A percentile compares a stretch with the other conserved stretches of the same genome.
phyloP scores from a whole-genome alignment of 352 stramenopile genomes.

The Pythium folliculosum region DNA sequence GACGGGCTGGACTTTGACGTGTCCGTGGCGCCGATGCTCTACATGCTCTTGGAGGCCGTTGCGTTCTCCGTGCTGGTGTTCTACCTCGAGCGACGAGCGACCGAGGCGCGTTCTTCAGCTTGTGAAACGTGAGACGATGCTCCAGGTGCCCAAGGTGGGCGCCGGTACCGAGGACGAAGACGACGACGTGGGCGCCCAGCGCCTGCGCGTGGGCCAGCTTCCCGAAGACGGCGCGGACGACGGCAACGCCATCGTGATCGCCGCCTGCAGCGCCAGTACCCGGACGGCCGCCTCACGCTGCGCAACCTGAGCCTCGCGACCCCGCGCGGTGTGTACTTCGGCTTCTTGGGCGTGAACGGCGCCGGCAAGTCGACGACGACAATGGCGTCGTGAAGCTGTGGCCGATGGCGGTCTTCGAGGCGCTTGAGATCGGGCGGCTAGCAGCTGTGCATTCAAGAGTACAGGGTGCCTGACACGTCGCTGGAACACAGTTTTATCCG shows the following conservation, averaged over 20 bases:
- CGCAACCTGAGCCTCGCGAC: conserved; percentile 79
- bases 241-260: conserved; percentile 45
- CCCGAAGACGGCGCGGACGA: neutral
- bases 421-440: no score
- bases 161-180: conserved; percentile 18
- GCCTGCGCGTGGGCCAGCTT: conserved; percentile 15
- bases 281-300: conserved; percentile 33
- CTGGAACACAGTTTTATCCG: no score
- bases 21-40: conserved; percentile 45
- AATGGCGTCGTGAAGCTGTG: no score
- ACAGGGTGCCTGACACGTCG: no score
- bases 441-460: no score
- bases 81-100: conserved; percentile 37
- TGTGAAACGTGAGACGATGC: neutral
- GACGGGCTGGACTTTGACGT: conserved; percentile 63
- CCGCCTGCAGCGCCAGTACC: conserved; percentile 49
- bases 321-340: conserved; percentile 69
- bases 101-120: conserved; percentile 8
- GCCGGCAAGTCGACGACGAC: conserved; percentile 68
- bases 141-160: neutral
- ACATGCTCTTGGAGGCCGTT: conserved; percentile 50
- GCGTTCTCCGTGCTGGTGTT: conserved; percentile 57
- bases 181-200: conserved; percentile 26
- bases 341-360: conserved; percentile 76
- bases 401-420: no score